Percentiles rank a stretch among this genome's conserved stretches.
Evolutionary conservation across 1,284 basidiomycete species (phyloP).

Genomic region (Pseudozyma thailandica): DNA sequence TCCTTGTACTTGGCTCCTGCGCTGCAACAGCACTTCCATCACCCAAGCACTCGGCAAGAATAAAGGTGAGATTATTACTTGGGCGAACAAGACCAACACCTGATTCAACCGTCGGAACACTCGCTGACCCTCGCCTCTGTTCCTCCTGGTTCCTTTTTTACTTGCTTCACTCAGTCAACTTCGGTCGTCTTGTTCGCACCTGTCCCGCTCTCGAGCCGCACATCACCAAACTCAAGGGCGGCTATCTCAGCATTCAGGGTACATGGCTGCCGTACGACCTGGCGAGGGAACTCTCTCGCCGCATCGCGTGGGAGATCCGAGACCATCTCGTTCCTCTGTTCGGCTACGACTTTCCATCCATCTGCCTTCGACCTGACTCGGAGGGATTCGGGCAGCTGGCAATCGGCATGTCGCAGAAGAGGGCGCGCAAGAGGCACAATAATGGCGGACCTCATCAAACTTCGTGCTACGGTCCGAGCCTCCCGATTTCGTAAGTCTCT

Average conservation of each 20-base stretch:
- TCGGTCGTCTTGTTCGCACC: constrained; percentile 35
- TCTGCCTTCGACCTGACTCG: constrained; percentile 46
- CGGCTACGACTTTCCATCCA: constrained; percentile 45
- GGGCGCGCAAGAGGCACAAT: constrained; percentile 43
- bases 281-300: constrained; percentile 47
- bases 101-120: too few relatives aligned
- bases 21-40: constrained; percentile 50
- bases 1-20: too few relatives aligned
- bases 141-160: not conserved
- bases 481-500: constrained; percentile 37
- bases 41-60: constrained; percentile 51
- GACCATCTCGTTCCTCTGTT: constrained; percentile 51
- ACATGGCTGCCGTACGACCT: constrained; percentile 53
- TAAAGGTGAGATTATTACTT: constrained; percentile 23
- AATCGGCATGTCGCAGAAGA: constrained; percentile 41
- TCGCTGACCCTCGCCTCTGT: too few relatives aligned
- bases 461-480: constrained; percentile 43
- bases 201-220: constrained; percentile 42
- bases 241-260: constrained; percentile 56
- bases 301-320: constrained; percentile 51
- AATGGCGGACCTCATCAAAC: constrained; percentile 46
- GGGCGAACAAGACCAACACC: not conserved
- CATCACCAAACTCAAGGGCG: constrained; percentile 53
- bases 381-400: constrained; percentile 50
- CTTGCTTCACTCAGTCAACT: constrained; percentile 27